Evolutionary conservation across 2,329 filamentous ascomycete species (phyloP).

Genomic region (Apiospora hydei): DNA sequence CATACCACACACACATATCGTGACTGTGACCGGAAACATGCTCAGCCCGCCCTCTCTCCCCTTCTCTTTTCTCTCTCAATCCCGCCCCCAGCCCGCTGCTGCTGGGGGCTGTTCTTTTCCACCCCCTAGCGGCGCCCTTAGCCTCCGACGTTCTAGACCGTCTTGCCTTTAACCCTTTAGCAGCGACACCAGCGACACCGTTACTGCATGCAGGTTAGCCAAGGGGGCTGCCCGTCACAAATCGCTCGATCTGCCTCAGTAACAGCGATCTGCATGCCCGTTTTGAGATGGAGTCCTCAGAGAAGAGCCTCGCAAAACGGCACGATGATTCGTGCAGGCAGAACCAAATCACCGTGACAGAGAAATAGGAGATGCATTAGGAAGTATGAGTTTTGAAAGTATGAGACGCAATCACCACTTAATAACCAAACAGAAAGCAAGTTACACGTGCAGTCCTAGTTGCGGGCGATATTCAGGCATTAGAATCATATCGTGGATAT

Average conservation of each 20-base stretch:
- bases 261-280: slow-evolving; percentile 9
- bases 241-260: slow-evolving; percentile 1
- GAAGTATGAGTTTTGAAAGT: background rate
- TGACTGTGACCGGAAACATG: too few relatives aligned
- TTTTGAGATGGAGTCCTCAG: background rate
- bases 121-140: background rate
- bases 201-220: background rate
- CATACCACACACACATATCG: background rate
- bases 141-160: slow-evolving; percentile 7
- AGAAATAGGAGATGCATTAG: background rate
- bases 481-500: too few relatives aligned
- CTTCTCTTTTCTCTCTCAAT: background rate
- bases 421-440: background rate
- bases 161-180: background rate
- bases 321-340: background rate
- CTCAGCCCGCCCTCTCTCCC: background rate
- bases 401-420: background rate
- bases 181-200: background rate
- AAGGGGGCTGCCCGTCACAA: background rate
- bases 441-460: too few relatives aligned
- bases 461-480: too few relatives aligned
- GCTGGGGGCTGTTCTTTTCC: background rate
- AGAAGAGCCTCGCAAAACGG: background rate
- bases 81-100: background rate
- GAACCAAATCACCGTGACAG: background rate